Base-by-base conservation (phyloP, 192 early-diverging fungal genomes). In the Phlyctochytrium bullatum region DNA sequence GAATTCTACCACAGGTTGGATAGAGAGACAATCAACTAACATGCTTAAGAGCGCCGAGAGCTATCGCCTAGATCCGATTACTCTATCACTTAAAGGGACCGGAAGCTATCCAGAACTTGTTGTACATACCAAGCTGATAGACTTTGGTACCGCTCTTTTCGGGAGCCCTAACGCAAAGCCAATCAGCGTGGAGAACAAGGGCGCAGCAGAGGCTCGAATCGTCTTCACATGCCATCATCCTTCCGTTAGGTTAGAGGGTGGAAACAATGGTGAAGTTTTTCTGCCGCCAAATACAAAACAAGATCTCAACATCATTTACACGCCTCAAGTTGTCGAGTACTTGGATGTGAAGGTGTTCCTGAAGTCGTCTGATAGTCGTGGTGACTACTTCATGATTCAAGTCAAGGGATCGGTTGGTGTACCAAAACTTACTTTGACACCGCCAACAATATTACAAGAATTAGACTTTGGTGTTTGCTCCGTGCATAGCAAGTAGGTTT, bases 51-150 rank as follows among this genome's bases (percentile, higher is more conserved):
- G 70, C 57, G 61, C 66, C 16, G 73, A 72, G 57, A 65, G 51
- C 1, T 76, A 69, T 52, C 40, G 27, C 2, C 53, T 83, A n/a
- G 70, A 79, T 14, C 75, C 83, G 3, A 47, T 78, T 2, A 27
- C 57, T 20, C 50, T 87, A 4, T 23, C 10, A 31, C 51, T 87
- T 2, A 32, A 40, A 12, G 85, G 85, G 34, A 70, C 68, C 56
- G 85, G 80, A 33, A 77, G 79, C 27, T 87, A 87, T 64, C 85
- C 85, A 3, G 81, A 87, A 52, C 69, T 87, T 17, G 61, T 78
- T 12, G 80, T 84, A 4, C 54, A 78, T 27, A 80, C 85, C 12
- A 78, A 73, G 50, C 67, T 72, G 3, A 73, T 87, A 0, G 85
- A 87, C 62, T 87, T 87, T 63, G 81, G 81, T 3, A 80, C 75